A percentile compares a stretch with the other conserved stretches of the same genome.
These are phyloP conservation scores for Aplosporella prunicola DNA, from an alignment of 2,329 filamentous ascomycete genomes.

Conservation along the genomic window DNA sequence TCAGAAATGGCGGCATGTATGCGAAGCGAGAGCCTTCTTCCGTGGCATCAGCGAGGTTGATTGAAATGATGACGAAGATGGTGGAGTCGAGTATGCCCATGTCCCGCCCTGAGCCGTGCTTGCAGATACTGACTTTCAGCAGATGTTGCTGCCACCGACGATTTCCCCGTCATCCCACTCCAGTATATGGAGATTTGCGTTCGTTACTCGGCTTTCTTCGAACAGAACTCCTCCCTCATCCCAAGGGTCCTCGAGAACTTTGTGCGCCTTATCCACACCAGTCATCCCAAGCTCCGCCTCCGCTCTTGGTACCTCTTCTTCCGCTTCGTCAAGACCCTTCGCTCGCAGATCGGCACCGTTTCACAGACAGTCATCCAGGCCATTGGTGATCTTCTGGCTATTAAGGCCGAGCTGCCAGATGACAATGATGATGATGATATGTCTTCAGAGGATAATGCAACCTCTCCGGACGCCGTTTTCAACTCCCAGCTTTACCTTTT, in stretches of 20 bases:
- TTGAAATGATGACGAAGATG: conserved; percentile 93
- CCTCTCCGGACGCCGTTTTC: conserved; percentile 84
- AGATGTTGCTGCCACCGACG: conserved; percentile 70
- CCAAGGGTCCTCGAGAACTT: conserved; percentile 85
- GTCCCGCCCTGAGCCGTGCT: not conserved
- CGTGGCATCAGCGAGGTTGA: conserved; percentile 68
- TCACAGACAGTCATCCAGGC: conserved; percentile 88
- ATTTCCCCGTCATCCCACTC: conserved; percentile 82
- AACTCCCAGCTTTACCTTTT: conserved; percentile 87
- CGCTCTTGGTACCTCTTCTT: conserved; percentile 97
- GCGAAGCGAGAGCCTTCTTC: conserved; percentile 74
- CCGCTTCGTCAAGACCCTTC: conserved; percentile 80
- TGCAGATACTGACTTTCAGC: conserved; percentile 1
- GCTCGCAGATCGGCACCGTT: conserved; percentile 75
- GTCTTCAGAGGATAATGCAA: conserved; percentile 86
- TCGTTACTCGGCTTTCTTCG: conserved; percentile 86
- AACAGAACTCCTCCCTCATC: conserved; percentile 71
- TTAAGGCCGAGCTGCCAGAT: conserved; percentile 78
- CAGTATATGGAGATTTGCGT: conserved; percentile 99
- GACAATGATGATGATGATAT: conserved; percentile 80
- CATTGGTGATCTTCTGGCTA: conserved; percentile 75
- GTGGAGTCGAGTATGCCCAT: conserved; percentile 66
- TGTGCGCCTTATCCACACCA: conserved; percentile 79
- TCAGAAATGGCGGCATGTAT: conserved; percentile 78
- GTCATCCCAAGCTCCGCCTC: conserved; percentile 75